phyloP scores from a whole-genome alignment of 345 rosid species.

The Mercurialis annua region DNA sequence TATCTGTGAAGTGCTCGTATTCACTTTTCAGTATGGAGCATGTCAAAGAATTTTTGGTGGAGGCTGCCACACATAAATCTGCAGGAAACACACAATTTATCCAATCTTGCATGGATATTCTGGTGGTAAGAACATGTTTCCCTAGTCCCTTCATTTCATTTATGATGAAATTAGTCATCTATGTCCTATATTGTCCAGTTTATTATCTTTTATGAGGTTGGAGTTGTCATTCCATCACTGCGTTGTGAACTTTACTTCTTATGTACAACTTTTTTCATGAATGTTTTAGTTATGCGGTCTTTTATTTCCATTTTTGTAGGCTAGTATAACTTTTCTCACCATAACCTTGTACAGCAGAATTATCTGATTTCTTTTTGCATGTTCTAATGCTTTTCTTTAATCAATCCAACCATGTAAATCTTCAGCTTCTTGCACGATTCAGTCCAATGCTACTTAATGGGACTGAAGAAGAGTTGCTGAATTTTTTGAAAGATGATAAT shows the following conservation, averaged over 20 bases:
- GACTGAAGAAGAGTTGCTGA: conserved; percentile 73
- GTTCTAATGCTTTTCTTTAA: conserved; percentile 7
- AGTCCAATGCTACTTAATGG: conserved; percentile 79
- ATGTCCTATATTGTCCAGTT: not conserved
- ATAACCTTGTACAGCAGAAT: not conserved
- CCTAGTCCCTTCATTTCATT: conserved; percentile 2
- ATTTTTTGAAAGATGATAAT: conserved; percentile 77
- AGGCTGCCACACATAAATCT: conserved; percentile 58
- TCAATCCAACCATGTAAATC: conserved; percentile 11
- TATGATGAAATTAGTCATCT: not conserved
- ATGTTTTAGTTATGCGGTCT: not conserved
- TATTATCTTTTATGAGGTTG: not conserved
- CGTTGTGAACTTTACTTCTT: not conserved
- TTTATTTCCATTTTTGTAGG: not conserved
- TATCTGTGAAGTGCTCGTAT: conserved; percentile 86
- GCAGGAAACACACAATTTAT: conserved; percentile 45
- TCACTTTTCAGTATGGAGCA: conserved; percentile 83
- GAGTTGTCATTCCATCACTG: not conserved
- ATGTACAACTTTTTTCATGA: not conserved
- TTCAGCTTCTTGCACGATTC: conserved; percentile 81
- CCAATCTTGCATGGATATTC: conserved; percentile 76
- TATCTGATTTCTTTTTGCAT: not conserved
- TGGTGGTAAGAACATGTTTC: conserved; percentile 65
- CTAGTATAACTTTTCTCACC: conserved; percentile 1
- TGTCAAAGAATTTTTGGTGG: conserved; percentile 72